A percentile compares a stretch with the other conserved stretches of the same genome.
phyloP scores from a whole-genome alignment of 2,329 filamentous ascomycete species.

The Xylaria arbuscula region DNA sequence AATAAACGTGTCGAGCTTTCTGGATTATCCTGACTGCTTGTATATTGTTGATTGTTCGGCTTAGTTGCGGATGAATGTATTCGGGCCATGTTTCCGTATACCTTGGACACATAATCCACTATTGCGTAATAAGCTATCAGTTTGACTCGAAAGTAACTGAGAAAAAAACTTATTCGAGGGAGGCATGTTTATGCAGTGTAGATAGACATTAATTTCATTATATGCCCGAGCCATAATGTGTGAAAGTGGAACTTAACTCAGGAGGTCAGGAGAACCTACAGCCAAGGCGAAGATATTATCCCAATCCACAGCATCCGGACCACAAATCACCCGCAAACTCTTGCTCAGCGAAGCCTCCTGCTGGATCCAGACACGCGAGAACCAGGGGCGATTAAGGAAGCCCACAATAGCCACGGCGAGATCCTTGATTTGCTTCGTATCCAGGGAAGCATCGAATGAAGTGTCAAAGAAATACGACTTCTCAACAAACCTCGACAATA shows the following conservation, averaged over 20 bases:
- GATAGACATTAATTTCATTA: not conserved
- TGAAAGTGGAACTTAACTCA: not conserved
- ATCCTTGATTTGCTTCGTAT: conserved; percentile 10
- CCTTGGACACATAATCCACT: conserved; percentile 41
- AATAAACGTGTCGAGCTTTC: conserved; percentile 32
- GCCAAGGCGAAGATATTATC: conserved; percentile 42
- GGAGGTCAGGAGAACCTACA: conserved; percentile 16
- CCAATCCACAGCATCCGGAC: conserved; percentile 36
- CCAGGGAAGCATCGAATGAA: not conserved
- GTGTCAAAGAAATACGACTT: conserved; percentile 44
- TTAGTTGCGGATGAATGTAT: conserved; percentile 30
- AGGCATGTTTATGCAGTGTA: not conserved
- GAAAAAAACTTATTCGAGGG: too few relatives aligned
- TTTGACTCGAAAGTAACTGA: not conserved
- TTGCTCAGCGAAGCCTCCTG: conserved; percentile 41
- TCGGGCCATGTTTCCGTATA: conserved; percentile 41
- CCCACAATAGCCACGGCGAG: conserved; percentile 37
- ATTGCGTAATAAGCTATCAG: not conserved
- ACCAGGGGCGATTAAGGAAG: conserved; percentile 44
- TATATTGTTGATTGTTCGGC: conserved; percentile 39
- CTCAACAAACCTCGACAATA: conserved; percentile 30
- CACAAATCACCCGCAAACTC: conserved; percentile 37
- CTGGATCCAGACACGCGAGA: conserved; percentile 44
- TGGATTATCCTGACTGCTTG: conserved; percentile 41
- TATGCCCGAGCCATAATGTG: not conserved